phyloP scores from a whole-genome alignment of 331 rosid genomes.

The Prunus yedoensis region DNA sequence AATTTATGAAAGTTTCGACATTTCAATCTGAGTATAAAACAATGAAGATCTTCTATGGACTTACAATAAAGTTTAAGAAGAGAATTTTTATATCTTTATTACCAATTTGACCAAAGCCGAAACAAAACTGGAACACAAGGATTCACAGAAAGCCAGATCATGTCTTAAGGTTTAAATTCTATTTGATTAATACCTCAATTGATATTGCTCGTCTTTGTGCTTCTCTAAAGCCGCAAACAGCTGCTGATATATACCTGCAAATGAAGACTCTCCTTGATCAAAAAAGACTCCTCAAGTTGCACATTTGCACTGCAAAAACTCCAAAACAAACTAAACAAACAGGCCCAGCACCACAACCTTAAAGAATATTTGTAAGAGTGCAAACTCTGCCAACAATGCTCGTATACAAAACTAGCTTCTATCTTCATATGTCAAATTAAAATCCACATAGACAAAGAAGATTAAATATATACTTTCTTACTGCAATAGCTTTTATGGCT shows the following conservation, averaged over 20 bases:
- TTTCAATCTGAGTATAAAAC: not conserved
- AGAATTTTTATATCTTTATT: not conserved
- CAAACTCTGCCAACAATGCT: not conserved
- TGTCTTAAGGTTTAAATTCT: not conserved
- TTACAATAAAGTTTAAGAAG: not conserved
- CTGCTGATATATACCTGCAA: conserved; percentile 37
- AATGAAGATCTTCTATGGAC: not conserved
- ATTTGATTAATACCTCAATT: conserved; percentile 29
- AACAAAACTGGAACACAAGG: not conserved
- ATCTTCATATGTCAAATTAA: not conserved
- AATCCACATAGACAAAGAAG: not conserved
- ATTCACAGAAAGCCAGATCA: not conserved
- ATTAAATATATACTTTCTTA: no score
- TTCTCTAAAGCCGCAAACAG: conserved; percentile 37
- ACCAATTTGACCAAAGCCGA: not conserved
- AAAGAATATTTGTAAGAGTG: not conserved
- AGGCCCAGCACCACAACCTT: not conserved
- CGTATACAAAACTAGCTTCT: not conserved
- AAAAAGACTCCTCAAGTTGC: not conserved
- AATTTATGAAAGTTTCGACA: not conserved
- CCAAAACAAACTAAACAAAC: not conserved
- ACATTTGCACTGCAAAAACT: not conserved
- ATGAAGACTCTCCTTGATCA: not conserved
- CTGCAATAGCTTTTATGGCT: not conserved
- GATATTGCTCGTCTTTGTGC: conserved; percentile 42